Conservation (phyloP, 306 rosid genomes). For the Betula pendula region DNA sequence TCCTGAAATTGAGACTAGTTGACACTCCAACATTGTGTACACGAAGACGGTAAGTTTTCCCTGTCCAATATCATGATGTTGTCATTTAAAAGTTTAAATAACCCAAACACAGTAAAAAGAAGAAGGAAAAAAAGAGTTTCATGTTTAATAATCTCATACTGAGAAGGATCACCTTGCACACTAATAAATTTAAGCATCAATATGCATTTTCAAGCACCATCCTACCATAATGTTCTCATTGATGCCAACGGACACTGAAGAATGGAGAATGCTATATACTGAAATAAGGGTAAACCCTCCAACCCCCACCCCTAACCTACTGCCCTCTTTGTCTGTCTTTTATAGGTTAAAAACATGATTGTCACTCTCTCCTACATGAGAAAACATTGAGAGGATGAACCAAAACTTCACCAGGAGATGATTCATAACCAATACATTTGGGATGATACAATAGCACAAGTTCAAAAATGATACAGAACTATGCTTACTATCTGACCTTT, state of each 20-base stretch:
- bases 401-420: background rate
- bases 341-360: background rate
- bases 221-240: background rate
- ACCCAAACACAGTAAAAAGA: constrained; percentile 1
- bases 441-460: constrained; percentile 4
- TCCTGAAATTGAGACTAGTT: constrained; percentile 89
- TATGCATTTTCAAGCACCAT: constrained; percentile 1
- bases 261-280: background rate
- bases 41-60: constrained; percentile 84
- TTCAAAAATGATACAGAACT: constrained; percentile 5
- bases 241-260: background rate
- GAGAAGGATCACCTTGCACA: background rate
- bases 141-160: background rate
- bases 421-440: background rate
- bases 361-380: background rate
- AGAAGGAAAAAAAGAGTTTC: background rate
- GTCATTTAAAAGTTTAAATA: constrained; percentile 7
- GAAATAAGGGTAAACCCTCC: background rate
- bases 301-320: no score
- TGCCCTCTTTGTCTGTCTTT: background rate
- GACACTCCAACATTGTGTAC: constrained; percentile 94
- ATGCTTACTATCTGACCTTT: background rate
- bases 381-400: background rate
- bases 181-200: background rate
- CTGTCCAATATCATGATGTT: constrained; percentile 45